These are phyloP conservation scores for Fusarium sp. DNA, from an alignment of 2,329 filamentous ascomycete genomes.

Conservation along the genomic window DNA sequence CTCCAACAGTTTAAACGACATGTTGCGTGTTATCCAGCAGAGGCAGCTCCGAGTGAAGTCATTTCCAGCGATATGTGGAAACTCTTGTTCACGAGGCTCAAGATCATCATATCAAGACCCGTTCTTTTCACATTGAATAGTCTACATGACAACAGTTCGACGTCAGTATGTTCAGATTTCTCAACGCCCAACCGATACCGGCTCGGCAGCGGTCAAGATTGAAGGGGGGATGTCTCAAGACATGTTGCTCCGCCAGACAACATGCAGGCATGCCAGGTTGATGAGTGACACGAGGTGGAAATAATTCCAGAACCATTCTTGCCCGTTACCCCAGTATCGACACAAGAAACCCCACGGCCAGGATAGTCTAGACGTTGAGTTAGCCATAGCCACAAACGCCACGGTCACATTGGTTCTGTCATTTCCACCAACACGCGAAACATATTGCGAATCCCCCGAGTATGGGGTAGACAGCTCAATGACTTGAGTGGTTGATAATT, in stretches of 20 bases:
- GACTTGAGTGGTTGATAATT: background rate
- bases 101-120: background rate
- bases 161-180: conserved; percentile 6
- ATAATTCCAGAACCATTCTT: background rate
- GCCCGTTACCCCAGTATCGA: conserved; percentile 19
- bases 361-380: conserved; percentile 2
- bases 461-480: conserved; percentile 5
- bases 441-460: conserved; percentile 10
- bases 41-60: background rate
- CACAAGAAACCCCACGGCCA: background rate
- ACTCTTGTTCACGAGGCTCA: background rate
- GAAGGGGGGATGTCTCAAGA: background rate
- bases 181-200: background rate
- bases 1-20: background rate
- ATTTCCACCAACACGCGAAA: conserved; percentile 3
- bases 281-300: conserved; percentile 5
- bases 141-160: background rate
- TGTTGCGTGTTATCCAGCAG: background rate
- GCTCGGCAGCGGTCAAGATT: background rate
- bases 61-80: background rate
- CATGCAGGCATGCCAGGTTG: background rate
- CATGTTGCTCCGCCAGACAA: background rate
- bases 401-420: background rate
- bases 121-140: background rate
- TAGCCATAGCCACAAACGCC: conserved; percentile 9